Conservation (phyloP, 352 stramenopile genomes). For the Phytophthora sp. region DNA sequence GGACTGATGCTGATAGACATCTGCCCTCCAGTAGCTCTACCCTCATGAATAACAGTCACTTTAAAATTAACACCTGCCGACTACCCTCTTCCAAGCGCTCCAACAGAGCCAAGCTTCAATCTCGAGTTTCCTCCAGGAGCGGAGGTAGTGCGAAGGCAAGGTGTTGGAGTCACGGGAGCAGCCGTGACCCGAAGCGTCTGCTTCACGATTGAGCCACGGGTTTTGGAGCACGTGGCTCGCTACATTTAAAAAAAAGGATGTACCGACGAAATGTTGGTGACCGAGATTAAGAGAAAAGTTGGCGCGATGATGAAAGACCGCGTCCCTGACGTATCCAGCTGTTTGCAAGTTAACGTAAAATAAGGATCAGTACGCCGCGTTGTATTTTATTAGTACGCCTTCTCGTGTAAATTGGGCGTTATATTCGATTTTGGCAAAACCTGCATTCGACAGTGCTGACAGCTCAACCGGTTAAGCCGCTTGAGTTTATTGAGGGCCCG, state of each 20-base stretch:
- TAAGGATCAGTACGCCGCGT: conserved; percentile 20
- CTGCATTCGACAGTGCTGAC: too few relatives aligned
- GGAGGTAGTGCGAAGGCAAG: conserved; percentile 10
- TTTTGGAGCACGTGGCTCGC: conserved; percentile 14
- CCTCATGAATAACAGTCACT: too few relatives aligned
- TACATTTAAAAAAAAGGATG: conserved; percentile 26
- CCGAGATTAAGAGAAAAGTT: conserved; percentile 19
- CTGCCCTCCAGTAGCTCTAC: too few relatives aligned
- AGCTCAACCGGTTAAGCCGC: too few relatives aligned
- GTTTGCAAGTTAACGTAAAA: conserved; percentile 2
- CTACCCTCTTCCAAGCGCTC: too few relatives aligned
- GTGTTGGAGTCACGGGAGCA: conserved; percentile 4
- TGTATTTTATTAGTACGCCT: too few relatives aligned
- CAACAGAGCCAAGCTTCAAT: too few relatives aligned
- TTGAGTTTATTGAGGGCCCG: too few relatives aligned
- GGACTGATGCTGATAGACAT: too few relatives aligned
- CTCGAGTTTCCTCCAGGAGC: conserved; percentile 6
- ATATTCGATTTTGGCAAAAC: too few relatives aligned
- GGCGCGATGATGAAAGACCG: conserved; percentile 7
- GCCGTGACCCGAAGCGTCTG: conserved; percentile 8
- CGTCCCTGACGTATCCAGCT: conserved; percentile 1
- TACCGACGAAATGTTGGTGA: conserved; percentile 19
- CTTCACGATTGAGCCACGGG: conserved; percentile 8
- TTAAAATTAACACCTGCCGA: too few relatives aligned
- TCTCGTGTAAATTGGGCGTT: too few relatives aligned